Evolutionary conservation across 1,284 basidiomycete species (phyloP).

Genomic region (Neonothopanus nambi): DNA sequence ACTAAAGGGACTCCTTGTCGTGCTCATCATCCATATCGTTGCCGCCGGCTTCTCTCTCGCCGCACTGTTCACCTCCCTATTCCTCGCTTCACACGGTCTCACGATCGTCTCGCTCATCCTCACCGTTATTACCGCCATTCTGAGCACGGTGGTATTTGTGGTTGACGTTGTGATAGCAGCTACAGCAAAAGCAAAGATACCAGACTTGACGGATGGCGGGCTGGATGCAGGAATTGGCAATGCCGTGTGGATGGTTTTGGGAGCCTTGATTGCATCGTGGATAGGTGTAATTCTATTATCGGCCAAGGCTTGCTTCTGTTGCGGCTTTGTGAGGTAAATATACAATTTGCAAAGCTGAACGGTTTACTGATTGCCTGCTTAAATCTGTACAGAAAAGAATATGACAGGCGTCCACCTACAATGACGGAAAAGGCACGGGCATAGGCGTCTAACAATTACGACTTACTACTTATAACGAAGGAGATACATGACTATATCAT

Average conservation of each 20-base stretch:
- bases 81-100: constrained; percentile 54
- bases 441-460: too few species aligned
- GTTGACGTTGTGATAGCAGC: constrained; percentile 62
- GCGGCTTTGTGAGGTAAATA: constrained; percentile 51
- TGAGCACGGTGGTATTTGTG: constrained; percentile 55
- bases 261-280: constrained; percentile 57
- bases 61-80: constrained; percentile 52
- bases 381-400: too few species aligned
- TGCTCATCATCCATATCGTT: constrained; percentile 69
- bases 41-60: constrained; percentile 57
- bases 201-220: constrained; percentile 38
- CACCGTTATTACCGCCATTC: constrained; percentile 53
- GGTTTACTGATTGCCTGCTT: too few species aligned
- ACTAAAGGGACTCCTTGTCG: constrained; percentile 50
- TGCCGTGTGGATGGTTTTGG: constrained; percentile 69
- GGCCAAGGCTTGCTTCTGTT: constrained; percentile 66
- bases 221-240: constrained; percentile 62
- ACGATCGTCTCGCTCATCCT: constrained; percentile 60
- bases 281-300: constrained; percentile 58
- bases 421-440: too few species aligned
- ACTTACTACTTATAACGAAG: too few species aligned
- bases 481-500: too few species aligned
- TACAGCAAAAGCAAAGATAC: constrained; percentile 46
- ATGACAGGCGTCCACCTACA: too few species aligned
- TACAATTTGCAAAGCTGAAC: too few species aligned